These are phyloP conservation scores for Tubosaeta sp. DNA, from an alignment of 768 basidiomycete species.

Conservation along the genomic window DNA sequence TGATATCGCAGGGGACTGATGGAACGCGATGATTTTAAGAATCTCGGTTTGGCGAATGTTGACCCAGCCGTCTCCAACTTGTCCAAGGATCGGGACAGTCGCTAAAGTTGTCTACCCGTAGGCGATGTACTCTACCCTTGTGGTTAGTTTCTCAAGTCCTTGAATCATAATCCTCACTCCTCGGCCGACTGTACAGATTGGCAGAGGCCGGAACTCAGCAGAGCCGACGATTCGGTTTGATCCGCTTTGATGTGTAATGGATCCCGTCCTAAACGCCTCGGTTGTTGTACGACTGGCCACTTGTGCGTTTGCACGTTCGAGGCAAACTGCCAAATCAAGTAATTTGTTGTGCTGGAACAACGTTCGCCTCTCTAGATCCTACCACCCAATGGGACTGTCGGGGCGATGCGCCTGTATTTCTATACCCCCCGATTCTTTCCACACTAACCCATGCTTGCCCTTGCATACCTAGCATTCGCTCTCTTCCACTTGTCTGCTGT, in stretches of 20 bases:
- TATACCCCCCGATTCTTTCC: neutral
- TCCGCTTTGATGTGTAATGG: neutral
- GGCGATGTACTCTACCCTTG: neutral
- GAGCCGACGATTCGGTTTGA: neutral
- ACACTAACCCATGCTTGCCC: conserved; percentile 14
- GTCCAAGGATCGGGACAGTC: conserved; percentile 5
- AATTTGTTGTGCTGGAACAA: conserved; percentile 16
- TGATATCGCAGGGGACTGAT: conserved; percentile 65
- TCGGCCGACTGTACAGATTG: neutral
- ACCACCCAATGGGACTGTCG: conserved; percentile 12
- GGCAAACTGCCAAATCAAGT: conserved; percentile 17
- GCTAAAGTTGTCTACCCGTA: neutral
- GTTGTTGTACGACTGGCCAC: neutral
- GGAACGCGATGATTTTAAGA: conserved; percentile 84
- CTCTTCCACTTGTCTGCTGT: conserved; percentile 8
- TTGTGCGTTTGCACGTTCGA: conserved; percentile 17
- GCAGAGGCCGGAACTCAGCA: neutral
- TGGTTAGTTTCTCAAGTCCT: neutral
- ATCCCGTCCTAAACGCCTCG: neutral
- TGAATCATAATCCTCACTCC: neutral
- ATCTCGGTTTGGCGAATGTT: conserved; percentile 70
- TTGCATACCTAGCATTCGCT: conserved; percentile 6
- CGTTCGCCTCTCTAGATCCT: conserved; percentile 23
- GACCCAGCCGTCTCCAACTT: conserved; percentile 1
- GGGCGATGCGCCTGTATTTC: conserved; percentile 3